Evolutionary conservation across 2,329 filamentous ascomycete genomes (phyloP).

Genomic region (Aspergillus sp.): DNA sequence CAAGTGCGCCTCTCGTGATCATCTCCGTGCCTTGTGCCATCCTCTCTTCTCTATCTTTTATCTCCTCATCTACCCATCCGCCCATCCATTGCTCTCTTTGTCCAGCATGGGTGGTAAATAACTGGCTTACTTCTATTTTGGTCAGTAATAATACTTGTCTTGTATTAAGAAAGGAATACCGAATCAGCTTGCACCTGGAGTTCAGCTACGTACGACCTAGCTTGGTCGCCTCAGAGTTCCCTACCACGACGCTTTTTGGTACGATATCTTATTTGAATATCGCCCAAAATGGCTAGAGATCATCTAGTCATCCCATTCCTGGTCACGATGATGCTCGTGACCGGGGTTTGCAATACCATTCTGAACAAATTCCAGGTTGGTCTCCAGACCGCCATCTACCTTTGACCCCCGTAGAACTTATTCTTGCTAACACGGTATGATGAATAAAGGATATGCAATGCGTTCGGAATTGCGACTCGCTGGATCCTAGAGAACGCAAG

Average conservation of each 20-base stretch:
- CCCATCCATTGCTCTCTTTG: neutral
- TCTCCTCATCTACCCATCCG: neutral
- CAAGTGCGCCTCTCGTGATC: neutral
- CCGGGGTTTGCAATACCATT: slow-evolving; percentile 92
- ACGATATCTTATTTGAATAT: neutral
- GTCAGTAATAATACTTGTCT: neutral
- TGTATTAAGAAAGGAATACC: neutral
- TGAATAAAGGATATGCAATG: slow-evolving; percentile 77
- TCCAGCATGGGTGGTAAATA: slow-evolving; percentile 11
- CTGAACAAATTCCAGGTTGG: slow-evolving; percentile 90
- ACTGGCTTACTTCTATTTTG: neutral
- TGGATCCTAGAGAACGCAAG: slow-evolving; percentile 57
- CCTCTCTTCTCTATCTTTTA: neutral
- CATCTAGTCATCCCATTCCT: slow-evolving; percentile 71
- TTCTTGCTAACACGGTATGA: neutral
- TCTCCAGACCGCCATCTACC: slow-evolving; percentile 4
- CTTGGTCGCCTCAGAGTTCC: neutral
- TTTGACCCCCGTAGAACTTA: neutral
- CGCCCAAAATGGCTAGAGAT: slow-evolving; percentile 54
- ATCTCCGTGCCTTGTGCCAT: too few species aligned
- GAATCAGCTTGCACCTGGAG: neutral
- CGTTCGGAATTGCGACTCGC: slow-evolving; percentile 75
- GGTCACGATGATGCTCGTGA: slow-evolving; percentile 93
- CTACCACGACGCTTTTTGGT: neutral
- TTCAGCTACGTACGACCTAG: neutral